Percentiles rank a stretch among this genome's conserved stretches.
These are phyloP conservation scores for Lepiota brunneoincarnata DNA, from an alignment of 768 basidiomycete species.

Conservation along the genomic window DNA sequence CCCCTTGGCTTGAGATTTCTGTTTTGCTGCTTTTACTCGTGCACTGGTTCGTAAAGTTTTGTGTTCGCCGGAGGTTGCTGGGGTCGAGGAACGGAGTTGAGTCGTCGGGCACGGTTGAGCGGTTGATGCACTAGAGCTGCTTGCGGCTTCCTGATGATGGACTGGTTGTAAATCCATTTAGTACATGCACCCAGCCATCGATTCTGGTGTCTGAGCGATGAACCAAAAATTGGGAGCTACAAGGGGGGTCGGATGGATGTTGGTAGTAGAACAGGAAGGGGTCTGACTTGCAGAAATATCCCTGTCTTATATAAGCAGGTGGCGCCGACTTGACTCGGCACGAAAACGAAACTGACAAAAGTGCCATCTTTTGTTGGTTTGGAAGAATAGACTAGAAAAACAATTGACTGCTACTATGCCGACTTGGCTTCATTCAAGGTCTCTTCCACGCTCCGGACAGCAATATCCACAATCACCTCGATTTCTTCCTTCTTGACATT, in stretches of 20 bases:
- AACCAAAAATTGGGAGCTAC: constrained; percentile 25
- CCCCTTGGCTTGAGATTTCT: constrained; percentile 60
- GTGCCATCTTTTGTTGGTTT: not conserved
- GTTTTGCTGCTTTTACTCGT: constrained; percentile 71
- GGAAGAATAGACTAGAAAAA: not conserved
- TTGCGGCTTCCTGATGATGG: constrained; percentile 69
- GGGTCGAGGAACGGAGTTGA: constrained; percentile 39
- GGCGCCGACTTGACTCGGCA: constrained; percentile 8
- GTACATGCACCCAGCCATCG: constrained; percentile 87
- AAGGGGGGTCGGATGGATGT: constrained; percentile 28
- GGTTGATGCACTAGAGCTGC: constrained; percentile 57
- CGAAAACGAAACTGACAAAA: not conserved
- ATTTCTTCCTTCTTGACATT: constrained; percentile 71
- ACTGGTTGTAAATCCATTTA: constrained; percentile 89
- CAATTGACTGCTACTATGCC: constrained; percentile 6
- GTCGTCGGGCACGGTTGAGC: constrained; percentile 36
- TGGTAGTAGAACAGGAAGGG: constrained; percentile 21
- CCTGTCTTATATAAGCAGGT: constrained; percentile 44
- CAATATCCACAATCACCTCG: constrained; percentile 60
- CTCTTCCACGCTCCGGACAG: constrained; percentile 68
- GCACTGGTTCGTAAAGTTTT: constrained; percentile 71
- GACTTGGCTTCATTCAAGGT: constrained; percentile 39
- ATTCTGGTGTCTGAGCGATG: constrained; percentile 43
- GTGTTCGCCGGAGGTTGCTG: constrained; percentile 32
- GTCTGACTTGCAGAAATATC: constrained; percentile 31